phyloP scores from a whole-genome alignment of 225 moss, liverwort and hornwort genomes.

The Physcomitrium patens region DNA sequence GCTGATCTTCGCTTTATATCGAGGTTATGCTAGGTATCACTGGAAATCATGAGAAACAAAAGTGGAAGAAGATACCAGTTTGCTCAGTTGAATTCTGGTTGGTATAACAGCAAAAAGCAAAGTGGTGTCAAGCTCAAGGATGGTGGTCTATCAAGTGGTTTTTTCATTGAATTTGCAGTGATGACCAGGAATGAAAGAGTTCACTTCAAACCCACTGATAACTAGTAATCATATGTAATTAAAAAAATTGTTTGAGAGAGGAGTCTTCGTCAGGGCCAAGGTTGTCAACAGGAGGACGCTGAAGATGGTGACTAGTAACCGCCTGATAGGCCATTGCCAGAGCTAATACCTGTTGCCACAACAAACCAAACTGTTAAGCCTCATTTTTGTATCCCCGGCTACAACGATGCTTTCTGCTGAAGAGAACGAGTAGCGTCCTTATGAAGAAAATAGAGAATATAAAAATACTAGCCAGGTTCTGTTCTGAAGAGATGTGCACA shows the following conservation, averaged over 20 bases:
- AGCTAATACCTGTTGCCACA: slow-evolving; percentile 59
- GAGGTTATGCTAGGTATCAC: no score
- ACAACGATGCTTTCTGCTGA: background rate
- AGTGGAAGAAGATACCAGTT: no score
- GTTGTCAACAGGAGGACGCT: slow-evolving; percentile 64
- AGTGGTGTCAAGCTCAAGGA: no score
- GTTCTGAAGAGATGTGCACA: slow-evolving; percentile 23
- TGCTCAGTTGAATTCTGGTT: no score
- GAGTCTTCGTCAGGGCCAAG: slow-evolving; percentile 34
- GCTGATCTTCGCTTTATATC: no score
- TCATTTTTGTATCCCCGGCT: background rate
- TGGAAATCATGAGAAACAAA: no score
- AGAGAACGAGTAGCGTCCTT: background rate
- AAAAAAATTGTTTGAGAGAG: background rate
- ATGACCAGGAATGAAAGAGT: no score
- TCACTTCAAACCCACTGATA: background rate
- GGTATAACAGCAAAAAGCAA: no score
- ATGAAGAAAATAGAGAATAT: background rate
- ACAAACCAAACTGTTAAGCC: slow-evolving; percentile 1
- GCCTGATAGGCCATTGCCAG: slow-evolving; percentile 69
- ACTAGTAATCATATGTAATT: background rate
- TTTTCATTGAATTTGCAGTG: no score
- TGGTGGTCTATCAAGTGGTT: no score
- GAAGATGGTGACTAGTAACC: slow-evolving; percentile 62
- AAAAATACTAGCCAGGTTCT: background rate